A percentile compares a stretch with the other conserved stretches of the same genome.
Evolutionary conservation across 176 grass and related monocot species (phyloP).

Genomic region (Avena sativa): DNA sequence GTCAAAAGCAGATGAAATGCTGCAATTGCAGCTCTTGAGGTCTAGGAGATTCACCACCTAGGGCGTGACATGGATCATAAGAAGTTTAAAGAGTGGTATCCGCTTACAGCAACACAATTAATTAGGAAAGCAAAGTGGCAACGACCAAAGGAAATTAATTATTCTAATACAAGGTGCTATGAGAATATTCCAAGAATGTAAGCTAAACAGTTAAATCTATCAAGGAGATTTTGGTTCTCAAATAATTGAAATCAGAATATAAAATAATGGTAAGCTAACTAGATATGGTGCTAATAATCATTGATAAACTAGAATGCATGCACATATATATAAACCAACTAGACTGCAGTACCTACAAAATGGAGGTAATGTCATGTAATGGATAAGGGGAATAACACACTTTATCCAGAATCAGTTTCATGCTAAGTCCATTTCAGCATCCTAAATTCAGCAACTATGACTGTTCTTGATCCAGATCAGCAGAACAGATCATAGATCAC

Average conservation of each 20-base stretch:
- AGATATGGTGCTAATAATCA: not conserved
- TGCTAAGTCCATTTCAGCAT: not conserved
- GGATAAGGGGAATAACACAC: not conserved
- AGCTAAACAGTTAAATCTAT: not conserved
- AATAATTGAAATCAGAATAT: not conserved
- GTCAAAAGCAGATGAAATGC: not conserved
- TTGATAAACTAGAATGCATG: not conserved
- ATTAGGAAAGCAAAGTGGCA: not conserved
- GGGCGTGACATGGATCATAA: not conserved
- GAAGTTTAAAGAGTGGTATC: not conserved
- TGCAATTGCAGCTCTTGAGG: conserved; percentile 1
- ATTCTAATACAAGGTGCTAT: not conserved
- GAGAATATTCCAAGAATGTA: not conserved
- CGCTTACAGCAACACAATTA: not conserved
- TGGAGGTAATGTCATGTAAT: not conserved
- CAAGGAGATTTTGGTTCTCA: not conserved
- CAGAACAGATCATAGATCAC: not conserved
- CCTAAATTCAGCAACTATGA: not conserved
- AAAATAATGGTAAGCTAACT: not conserved
- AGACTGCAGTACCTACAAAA: not conserved
- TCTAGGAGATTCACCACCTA: not conserved
- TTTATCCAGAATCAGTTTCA: not conserved
- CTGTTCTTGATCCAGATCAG: not conserved
- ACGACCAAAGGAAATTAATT: not conserved
- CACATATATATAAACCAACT: not conserved